A percentile compares a stretch with the other conserved stretches of the same genome.
These are phyloP conservation scores for Linum lewisii DNA, from an alignment of 345 rosid genomes.

Conservation along the genomic window DNA sequence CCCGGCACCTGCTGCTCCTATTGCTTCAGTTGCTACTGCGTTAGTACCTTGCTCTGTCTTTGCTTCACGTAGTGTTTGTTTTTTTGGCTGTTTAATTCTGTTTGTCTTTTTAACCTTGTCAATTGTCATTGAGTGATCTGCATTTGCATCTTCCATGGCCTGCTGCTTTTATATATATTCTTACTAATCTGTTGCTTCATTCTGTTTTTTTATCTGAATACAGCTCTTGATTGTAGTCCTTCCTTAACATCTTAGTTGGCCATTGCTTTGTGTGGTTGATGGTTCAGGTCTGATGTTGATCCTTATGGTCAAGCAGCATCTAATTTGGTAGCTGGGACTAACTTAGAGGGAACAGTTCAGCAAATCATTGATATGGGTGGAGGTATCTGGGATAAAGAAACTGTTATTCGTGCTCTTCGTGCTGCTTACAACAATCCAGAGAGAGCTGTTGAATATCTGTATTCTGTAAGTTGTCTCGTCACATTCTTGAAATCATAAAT, in stretches of 20 bases:
- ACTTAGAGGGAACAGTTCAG: slow-evolving; percentile 18
- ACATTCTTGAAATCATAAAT: not conserved
- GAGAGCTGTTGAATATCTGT: slow-evolving; percentile 26
- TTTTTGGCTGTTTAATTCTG: not conserved
- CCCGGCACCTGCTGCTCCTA: slow-evolving; percentile 21
- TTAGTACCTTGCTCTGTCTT: slow-evolving; percentile 15
- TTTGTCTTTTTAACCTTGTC: too few species aligned
- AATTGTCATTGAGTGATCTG: not conserved
- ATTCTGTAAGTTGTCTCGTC: slow-evolving; percentile 13
- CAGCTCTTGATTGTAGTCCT: slow-evolving; percentile 3
- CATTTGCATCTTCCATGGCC: not conserved
- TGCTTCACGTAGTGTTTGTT: not conserved
- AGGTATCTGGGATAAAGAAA: slow-evolving; percentile 21
- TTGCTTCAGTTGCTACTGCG: slow-evolving; percentile 18
- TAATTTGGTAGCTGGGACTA: slow-evolving; percentile 21
- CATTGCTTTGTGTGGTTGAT: not conserved
- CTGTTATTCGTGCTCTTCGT: slow-evolving; percentile 20
- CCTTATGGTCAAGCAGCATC: slow-evolving; percentile 25
- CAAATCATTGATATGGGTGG: slow-evolving; percentile 26
- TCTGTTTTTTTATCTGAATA: not conserved
- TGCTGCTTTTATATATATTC: not conserved
- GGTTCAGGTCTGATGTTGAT: slow-evolving; percentile 14
- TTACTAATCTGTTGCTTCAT: not conserved
- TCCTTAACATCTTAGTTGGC: not conserved
- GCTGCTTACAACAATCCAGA: slow-evolving; percentile 28